Percentiles rank a stretch among this genome's conserved stretches.
phyloP scores from a whole-genome alignment of 345 rosid species.

The Citrus reticulata region DNA sequence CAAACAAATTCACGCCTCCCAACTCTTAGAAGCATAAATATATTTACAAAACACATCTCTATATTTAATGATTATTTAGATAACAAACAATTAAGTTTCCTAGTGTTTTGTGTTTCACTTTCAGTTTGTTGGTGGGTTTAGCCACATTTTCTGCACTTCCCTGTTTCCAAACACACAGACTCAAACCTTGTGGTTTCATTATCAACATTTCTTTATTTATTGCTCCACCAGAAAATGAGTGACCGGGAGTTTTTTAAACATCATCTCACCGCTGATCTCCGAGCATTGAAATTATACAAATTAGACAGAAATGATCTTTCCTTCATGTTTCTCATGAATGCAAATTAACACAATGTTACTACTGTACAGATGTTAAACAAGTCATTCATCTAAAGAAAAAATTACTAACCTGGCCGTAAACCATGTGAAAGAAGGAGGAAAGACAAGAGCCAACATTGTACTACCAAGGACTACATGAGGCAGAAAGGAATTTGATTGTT shows the following conservation, averaged over 20 bases:
- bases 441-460: constrained; percentile 80
- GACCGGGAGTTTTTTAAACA: not conserved
- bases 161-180: not conserved
- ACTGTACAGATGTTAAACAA: not conserved
- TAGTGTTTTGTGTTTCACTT: not conserved
- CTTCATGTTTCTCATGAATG: not conserved
- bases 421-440: constrained; percentile 96
- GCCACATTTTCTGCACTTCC: not conserved
- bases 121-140: not conserved
- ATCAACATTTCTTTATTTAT: not conserved
- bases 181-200: not conserved
- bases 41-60: not conserved
- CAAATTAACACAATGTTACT: not conserved
- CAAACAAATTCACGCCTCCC: not conserved
- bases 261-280: not conserved
- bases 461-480: constrained; percentile 90
- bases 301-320: not conserved
- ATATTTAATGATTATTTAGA: not conserved
- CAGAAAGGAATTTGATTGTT: constrained; percentile 70
- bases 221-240: not conserved
- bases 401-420: constrained; percentile 70
- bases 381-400: not conserved
- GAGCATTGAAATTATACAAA: not conserved
- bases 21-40: not conserved
- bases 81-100: not conserved